Evolutionary conservation across 805 yeast species (phyloP), one percentile per base, ranked within the genome.

Genomic region (Saccharomycopsis malanga): DNA sequence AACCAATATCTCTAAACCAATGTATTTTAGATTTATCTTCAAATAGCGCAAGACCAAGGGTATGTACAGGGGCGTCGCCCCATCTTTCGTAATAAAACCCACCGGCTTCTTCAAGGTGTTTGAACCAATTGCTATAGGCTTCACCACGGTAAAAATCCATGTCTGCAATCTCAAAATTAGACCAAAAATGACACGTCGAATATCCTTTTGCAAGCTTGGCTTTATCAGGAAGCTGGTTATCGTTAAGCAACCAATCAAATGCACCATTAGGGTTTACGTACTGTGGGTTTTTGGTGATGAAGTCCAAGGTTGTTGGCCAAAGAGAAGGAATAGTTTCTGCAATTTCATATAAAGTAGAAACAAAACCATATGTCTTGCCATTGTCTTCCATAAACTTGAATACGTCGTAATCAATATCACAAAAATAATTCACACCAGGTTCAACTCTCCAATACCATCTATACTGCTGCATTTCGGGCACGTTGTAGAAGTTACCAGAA

Each of bases 41-140:
- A 60, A 87, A 84, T 45, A 86, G 59, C 6, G 78, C 74, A 34
- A 86, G 62, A 0, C 91, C 95, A 34, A 87, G 57, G 3, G 87
- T 77, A 61, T 86, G 93, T 1, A 87, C 93, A 0, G 95, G 95
- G 0, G 95, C 95, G 66, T 87, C 96, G 3, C 95, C 95, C 95
- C 95, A 87, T 48, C 95, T 66, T 61, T 88, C 96, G 57, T 87
- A 87, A 61, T 85, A 87, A 57, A 87, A 87, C 3, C 91, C 91
- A n/a, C 94, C 93, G 1, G 79, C 64, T 4, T 69, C 54, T 48
- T 87, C 95, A 32, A 87, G 64, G 57, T 70, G 66, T 25, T 80
- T 66, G 57, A 81, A 76, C 78, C 84, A 87, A 9, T 64, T 64
- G 36, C 70, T 66, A 59, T 87, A 87, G 0, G 88, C 77, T 45